Conservation (phyloP, 257 asterid genomes). For the Solanum piurae region DNA sequence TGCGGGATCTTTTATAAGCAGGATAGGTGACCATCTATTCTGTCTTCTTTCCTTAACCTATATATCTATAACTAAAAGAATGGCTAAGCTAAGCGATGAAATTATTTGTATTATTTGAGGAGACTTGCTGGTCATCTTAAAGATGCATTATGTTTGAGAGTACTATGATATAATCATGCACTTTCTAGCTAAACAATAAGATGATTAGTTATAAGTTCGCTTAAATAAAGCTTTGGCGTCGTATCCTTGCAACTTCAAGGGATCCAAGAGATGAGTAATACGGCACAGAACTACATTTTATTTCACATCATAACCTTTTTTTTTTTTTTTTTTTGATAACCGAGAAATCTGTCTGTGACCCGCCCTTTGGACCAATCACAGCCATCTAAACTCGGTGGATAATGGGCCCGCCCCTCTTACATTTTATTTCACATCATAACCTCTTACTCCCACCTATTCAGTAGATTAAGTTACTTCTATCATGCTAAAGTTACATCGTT, state of each 20-base stretch:
- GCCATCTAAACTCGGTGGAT: too few relatives aligned
- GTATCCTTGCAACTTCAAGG: background rate
- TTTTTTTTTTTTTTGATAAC: too few relatives aligned
- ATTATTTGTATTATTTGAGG: background rate
- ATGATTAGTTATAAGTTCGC: background rate
- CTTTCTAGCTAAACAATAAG: background rate
- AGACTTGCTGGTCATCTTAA: background rate
- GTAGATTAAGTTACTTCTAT: background rate
- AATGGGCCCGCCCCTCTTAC: background rate
- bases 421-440: background rate
- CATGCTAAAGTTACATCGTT: background rate
- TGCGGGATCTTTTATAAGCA: constrained; percentile 79
- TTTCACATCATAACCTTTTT: background rate
- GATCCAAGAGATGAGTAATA: background rate
- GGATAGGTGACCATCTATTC: constrained; percentile 33
- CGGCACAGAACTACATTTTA: background rate
- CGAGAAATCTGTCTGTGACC: too few relatives aligned
- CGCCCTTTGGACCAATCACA: too few relatives aligned
- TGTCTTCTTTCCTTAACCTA: background rate
- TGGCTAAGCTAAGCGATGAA: background rate
- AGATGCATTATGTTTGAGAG: background rate
- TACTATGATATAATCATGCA: background rate
- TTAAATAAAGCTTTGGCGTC: background rate
- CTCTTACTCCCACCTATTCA: background rate
- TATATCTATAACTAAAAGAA: background rate